phyloP scores from a whole-genome alignment of 2,329 filamentous ascomycete species.

The Aspergillus brasiliensis region DNA sequence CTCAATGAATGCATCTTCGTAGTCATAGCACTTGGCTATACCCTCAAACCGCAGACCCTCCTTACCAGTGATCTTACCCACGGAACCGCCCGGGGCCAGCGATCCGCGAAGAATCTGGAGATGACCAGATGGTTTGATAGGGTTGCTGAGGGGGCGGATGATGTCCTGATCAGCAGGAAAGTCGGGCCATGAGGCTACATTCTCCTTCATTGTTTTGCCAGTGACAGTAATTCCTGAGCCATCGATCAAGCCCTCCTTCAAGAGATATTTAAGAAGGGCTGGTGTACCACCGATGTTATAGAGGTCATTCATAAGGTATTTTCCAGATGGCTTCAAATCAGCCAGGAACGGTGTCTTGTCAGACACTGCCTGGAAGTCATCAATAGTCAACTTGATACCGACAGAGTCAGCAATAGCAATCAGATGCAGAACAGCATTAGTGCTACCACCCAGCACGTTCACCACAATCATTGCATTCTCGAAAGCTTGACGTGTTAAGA shows the following conservation, averaged over 20 bases:
- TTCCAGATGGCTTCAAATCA: neutral
- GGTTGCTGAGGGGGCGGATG: conserved; percentile 57
- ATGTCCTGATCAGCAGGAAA: conserved; percentile 7
- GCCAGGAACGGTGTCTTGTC: neutral
- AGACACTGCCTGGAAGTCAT: neutral
- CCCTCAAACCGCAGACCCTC: conserved; percentile 65
- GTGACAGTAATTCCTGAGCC: conserved; percentile 11
- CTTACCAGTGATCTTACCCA: conserved; percentile 72
- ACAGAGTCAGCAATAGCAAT: neutral
- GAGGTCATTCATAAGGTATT: conserved; percentile 42
- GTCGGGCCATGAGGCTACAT: conserved; percentile 6
- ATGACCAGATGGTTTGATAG: conserved; percentile 66
- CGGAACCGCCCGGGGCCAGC: conserved; percentile 66
- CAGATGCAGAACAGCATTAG: neutral
- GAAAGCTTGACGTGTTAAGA: neutral
- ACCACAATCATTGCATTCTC: neutral
- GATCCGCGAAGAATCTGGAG: conserved; percentile 68
- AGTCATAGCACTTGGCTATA: conserved; percentile 66
- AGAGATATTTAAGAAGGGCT: conserved; percentile 46
- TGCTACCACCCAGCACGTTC: neutral
- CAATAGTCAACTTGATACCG: neutral
- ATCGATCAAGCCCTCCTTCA: conserved; percentile 13
- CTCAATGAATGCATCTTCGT: conserved; percentile 64
- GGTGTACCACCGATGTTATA: conserved; percentile 49
- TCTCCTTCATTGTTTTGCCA: conserved; percentile 14